Evolutionary conservation across 805 yeast species (phyloP).

Genomic region (Debaryomyces prosopidis): DNA sequence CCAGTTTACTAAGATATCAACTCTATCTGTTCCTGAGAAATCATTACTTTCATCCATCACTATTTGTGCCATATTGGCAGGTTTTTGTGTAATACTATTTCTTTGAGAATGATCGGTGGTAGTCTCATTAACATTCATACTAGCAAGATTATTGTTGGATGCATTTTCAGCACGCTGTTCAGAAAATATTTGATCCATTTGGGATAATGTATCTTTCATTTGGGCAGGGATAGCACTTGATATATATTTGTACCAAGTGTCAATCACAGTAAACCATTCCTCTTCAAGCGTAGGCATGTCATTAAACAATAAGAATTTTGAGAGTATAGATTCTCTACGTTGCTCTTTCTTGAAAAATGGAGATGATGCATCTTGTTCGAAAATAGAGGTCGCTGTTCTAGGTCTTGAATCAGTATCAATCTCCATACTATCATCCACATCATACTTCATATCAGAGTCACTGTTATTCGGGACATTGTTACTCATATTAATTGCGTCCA

Average conservation of each 20-base stretch:
- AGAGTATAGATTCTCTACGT: not conserved
- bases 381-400: not conserved
- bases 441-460: not conserved
- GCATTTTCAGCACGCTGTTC: slow-evolving; percentile 29
- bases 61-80: not conserved
- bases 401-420: slow-evolving; percentile 12
- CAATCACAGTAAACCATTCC: slow-evolving; percentile 8
- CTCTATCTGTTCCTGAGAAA: slow-evolving; percentile 5
- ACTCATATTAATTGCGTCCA: slow-evolving; percentile 13
- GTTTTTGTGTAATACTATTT: slow-evolving; percentile 3
- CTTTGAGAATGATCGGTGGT: not conserved
- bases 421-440: slow-evolving; percentile 13
- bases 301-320: slow-evolving; percentile 3
- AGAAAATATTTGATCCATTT: slow-evolving; percentile 35
- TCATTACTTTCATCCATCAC: slow-evolving; percentile 11
- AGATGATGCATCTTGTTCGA: slow-evolving; percentile 4
- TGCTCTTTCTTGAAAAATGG: not conserved
- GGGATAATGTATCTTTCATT: slow-evolving; percentile 27
- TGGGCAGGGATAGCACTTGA: slow-evolving; percentile 28
- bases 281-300: slow-evolving; percentile 5
- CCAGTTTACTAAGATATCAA: slow-evolving; percentile 16
- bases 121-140: not conserved
- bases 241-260: slow-evolving; percentile 15
- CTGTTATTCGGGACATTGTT: not conserved
- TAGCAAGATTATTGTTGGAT: not conserved